Percentiles rank a stretch among this genome's conserved stretches.
phyloP scores from a whole-genome alignment of 176 grass and related monocot species.

The Oryza glumipatula region DNA sequence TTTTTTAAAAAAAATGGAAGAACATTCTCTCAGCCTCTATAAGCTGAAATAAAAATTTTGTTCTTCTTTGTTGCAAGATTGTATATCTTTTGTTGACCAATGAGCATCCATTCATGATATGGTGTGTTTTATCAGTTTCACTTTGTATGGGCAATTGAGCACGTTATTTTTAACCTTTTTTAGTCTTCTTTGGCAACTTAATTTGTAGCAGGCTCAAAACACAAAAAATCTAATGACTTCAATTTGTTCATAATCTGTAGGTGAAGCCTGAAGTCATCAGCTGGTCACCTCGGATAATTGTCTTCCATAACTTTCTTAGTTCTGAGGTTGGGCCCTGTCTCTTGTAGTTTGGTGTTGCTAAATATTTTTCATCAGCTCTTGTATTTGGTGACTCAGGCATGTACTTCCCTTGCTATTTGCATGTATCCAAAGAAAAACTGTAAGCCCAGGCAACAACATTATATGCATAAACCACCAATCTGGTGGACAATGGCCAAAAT shows the following conservation, averaged over 20 bases:
- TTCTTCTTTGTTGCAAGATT: not conserved
- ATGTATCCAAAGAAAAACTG: not conserved
- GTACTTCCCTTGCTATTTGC: not conserved
- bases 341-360: not conserved
- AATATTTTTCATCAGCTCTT: not conserved
- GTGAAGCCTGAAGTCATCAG: constrained; percentile 73
- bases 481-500: not conserved
- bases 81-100: not conserved
- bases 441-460: not conserved
- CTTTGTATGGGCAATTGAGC: not conserved
- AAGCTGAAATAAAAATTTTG: not conserved
- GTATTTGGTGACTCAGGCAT: not conserved
- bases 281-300: constrained; percentile 69
- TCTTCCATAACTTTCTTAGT: constrained; percentile 78
- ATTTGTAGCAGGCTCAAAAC: not conserved
- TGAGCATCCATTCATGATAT: constrained; percentile 18
- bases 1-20: not conserved
- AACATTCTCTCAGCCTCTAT: not conserved
- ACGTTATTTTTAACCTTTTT: not conserved
- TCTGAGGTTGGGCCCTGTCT: constrained; percentile 47
- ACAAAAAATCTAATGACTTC: not conserved
- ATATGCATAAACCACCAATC: not conserved
- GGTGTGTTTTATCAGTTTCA: not conserved
- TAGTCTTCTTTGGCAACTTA: not conserved
- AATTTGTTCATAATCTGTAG: constrained; percentile 42